Conservation (phyloP, 2,329 filamentous ascomycete species). For the Ceratocystis diversiconidia region DNA sequence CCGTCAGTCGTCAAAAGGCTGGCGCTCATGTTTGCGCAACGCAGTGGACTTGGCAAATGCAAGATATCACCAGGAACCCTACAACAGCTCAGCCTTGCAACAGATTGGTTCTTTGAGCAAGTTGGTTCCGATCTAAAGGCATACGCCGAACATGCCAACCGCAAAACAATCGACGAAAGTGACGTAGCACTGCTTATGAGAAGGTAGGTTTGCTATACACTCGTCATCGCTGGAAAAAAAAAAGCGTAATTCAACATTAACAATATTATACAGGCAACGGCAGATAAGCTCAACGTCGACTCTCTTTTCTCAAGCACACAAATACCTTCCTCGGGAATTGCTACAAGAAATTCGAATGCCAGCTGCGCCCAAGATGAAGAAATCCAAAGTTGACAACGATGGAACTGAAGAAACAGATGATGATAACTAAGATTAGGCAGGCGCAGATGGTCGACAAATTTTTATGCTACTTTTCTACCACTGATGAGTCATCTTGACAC, state of each 20-base stretch:
- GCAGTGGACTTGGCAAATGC: constrained; percentile 48
- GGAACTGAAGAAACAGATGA: constrained; percentile 31
- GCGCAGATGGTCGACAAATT: constrained; percentile 22
- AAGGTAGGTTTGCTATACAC: constrained; percentile 42
- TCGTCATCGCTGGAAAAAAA: constrained; percentile 4
- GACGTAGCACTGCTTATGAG: constrained; percentile 73
- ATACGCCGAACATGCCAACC: constrained; percentile 67
- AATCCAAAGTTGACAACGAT: constrained; percentile 24
- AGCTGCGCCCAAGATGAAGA: constrained; percentile 38
- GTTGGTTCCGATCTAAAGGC: constrained; percentile 63
- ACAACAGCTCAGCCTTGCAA: constrained; percentile 60
- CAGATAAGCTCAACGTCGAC: constrained; percentile 58
- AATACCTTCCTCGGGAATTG: constrained; percentile 66
- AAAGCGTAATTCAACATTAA: constrained; percentile 21
- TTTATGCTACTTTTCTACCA: constrained; percentile 37
- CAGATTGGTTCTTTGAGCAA: constrained; percentile 88
- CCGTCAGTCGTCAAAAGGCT: constrained; percentile 58
- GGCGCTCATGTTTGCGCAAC: constrained; percentile 55
- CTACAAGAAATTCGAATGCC: constrained; percentile 69
- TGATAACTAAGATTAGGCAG: constrained; percentile 23
- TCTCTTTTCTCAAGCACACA: constrained; percentile 72
- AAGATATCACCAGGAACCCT: constrained; percentile 63
- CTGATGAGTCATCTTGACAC: constrained; percentile 61
- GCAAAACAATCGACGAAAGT: constrained; percentile 73
- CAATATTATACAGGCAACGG: constrained; percentile 49